Evolutionary conservation across 2,329 filamentous ascomycete genomes (phyloP), one percentile per base, ranked within the genome.

Genomic region (Plectosphaerella plurivora): DNA sequence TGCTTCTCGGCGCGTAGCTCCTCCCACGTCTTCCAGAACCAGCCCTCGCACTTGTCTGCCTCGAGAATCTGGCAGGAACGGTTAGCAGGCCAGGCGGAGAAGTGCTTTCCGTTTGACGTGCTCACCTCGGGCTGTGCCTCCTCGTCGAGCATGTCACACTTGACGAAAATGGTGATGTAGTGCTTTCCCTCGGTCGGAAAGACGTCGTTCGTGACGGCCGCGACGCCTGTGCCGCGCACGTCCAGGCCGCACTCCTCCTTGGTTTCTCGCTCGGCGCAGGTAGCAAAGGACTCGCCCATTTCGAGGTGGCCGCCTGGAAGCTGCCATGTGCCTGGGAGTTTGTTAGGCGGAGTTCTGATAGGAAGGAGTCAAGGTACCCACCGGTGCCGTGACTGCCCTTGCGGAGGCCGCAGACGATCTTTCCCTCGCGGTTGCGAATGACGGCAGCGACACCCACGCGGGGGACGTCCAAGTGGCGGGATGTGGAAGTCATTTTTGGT

Each of bases 261-360:
- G 0, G 81, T 73, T 67, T 93, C 89, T 4, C 89, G 78, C 46
- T 70, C 76, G 0, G 87, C 87, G 53, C 88, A 91, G 0, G 68
- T 65, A 18, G 82, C 73, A 33, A 83, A 76, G 2, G 73, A 74
- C 63, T 93, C 89, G 55, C 80, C 79, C 52, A 81, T 79, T 55
- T 93, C 89, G 15, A 92, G 77, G 60, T 93, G 88, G 0, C 89
- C 89, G 20, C 89, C 89, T 0, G 89, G 88, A 14, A 90, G 78
- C 48, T 84, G 84, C 69, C 79, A 83, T 0, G 79, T 84, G 1
- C 81, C 84, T 80, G 33, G 11, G 54, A 56, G n/a, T 7, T 10
- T n/a, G n/a, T 42, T 18, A 42, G 16, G 5, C 5, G 3, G 39
- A 39, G 12, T 5, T 3, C 55, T 58, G 67, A 45, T 49, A 14